Conservation (phyloP, 495 filamentous ascomycete genomes). For the Penicillium chermesinum region DNA sequence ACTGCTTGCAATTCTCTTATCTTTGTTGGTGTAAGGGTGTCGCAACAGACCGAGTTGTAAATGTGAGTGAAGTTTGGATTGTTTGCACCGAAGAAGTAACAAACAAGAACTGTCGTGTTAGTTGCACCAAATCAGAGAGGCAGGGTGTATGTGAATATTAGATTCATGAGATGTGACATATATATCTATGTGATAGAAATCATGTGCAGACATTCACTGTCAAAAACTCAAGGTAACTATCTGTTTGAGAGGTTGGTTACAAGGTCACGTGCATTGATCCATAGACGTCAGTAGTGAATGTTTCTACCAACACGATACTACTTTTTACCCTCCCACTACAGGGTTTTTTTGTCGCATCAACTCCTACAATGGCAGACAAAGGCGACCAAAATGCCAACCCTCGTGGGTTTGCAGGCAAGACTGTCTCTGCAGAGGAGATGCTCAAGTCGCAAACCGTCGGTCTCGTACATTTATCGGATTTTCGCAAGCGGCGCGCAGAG, state of each 20-base stretch:
- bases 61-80: slow-evolving; percentile 27
- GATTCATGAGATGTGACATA: too few relatives aligned
- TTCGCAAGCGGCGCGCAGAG: slow-evolving; percentile 94
- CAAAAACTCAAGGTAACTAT: too few relatives aligned
- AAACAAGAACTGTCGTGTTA: background rate
- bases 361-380: slow-evolving; percentile 30
- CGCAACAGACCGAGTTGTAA: slow-evolving; percentile 16
- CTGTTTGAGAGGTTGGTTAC: background rate
- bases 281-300: slow-evolving; percentile 15
- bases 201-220: too few relatives aligned
- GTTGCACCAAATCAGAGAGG: background rate
- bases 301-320: slow-evolving; percentile 1
- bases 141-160: too few relatives aligned
- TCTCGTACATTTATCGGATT: slow-evolving; percentile 86
- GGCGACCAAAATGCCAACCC: slow-evolving; percentile 37
- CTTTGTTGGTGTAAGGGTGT: slow-evolving; percentile 12
- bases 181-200: too few relatives aligned
- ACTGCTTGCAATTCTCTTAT: slow-evolving; percentile 8
- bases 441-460: slow-evolving; percentile 90
- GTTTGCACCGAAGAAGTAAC: slow-evolving; percentile 22
- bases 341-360: too few relatives aligned
- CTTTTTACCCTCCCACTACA: too few relatives aligned
- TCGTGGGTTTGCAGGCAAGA: slow-evolving; percentile 67
- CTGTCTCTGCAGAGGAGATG: slow-evolving; percentile 79
- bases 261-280: slow-evolving; percentile 16